These are phyloP conservation scores for Ustilago crameri DNA, from an alignment of 1,284 basidiomycete species.

Conservation along the genomic window DNA sequence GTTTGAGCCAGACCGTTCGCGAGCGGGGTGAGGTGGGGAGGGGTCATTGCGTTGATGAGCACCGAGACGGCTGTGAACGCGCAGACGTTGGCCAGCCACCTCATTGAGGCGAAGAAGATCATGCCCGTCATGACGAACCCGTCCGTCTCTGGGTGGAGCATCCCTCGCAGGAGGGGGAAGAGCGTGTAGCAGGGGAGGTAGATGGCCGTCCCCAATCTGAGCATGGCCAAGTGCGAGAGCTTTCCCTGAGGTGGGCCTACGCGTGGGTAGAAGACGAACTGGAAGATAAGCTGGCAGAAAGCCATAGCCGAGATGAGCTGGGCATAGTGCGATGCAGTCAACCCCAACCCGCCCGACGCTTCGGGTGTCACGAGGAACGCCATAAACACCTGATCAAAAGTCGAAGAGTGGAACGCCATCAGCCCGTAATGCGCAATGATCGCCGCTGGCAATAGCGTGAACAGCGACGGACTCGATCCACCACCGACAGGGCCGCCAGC, in stretches of 20 bases:
- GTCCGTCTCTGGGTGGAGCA: slow-evolving; percentile 66
- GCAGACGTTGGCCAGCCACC: slow-evolving; percentile 68
- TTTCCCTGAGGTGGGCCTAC: slow-evolving; percentile 68
- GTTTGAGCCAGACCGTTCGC: slow-evolving; percentile 70
- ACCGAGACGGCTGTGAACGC: slow-evolving; percentile 67
- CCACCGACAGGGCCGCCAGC: background rate
- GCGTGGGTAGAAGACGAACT: slow-evolving; percentile 76
- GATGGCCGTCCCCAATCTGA: slow-evolving; percentile 57
- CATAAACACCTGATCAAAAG: slow-evolving; percentile 68
- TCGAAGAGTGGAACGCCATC: slow-evolving; percentile 66
- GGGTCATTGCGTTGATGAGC: slow-evolving; percentile 69
- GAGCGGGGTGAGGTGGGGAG: slow-evolving; percentile 68
- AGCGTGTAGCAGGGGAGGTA: slow-evolving; percentile 57
- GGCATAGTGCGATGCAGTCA: slow-evolving; percentile 68
- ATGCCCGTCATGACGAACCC: slow-evolving; percentile 70
- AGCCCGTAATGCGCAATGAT: slow-evolving; percentile 67
- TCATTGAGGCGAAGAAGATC: slow-evolving; percentile 68
- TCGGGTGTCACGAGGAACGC: slow-evolving; percentile 67
- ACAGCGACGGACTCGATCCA: slow-evolving; percentile 32
- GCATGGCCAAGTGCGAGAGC: slow-evolving; percentile 65
- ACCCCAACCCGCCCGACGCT: slow-evolving; percentile 62
- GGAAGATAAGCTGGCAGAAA: slow-evolving; percentile 60
- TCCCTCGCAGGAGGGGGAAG: slow-evolving; percentile 70
- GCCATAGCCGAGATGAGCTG: slow-evolving; percentile 67
- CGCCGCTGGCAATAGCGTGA: slow-evolving; percentile 57